Conservation (phyloP, 139 green algal genomes). For the Haematococcus lacustris region DNA sequence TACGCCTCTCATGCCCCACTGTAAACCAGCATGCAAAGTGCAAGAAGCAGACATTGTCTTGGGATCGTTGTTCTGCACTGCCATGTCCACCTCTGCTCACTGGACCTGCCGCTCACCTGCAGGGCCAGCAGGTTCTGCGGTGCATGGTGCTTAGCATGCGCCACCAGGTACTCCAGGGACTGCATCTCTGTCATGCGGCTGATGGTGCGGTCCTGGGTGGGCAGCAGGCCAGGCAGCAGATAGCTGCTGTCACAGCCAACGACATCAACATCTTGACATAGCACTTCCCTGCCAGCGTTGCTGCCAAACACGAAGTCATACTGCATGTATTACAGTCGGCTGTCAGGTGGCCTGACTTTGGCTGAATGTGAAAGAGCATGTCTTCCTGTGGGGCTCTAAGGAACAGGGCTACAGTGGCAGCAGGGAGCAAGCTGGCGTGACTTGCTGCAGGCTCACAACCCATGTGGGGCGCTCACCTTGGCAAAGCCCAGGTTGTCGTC, state of each 20-base stretch:
- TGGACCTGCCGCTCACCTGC: constrained; percentile 9
- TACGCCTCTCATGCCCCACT: background rate
- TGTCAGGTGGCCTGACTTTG: too few species aligned
- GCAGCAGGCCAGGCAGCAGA: too few species aligned
- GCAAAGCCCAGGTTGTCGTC: constrained; percentile 91
- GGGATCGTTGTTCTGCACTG: background rate
- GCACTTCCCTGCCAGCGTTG: too few species aligned
- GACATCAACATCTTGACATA: too few species aligned
- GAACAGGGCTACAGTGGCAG: too few species aligned
- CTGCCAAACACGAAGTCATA: too few species aligned
- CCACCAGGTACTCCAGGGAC: constrained; percentile 65
- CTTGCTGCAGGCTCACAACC: too few species aligned
- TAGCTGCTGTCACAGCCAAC: too few species aligned
- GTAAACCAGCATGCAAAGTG: background rate
- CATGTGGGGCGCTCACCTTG: constrained; percentile 74
- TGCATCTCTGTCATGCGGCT: constrained; percentile 91
- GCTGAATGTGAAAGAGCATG: too few species aligned
- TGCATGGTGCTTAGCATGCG: constrained; percentile 66
- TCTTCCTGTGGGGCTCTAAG: too few species aligned
- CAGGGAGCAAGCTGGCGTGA: too few species aligned
- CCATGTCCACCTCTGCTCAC: background rate
- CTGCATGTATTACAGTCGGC: too few species aligned
- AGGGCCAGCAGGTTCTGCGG: constrained; percentile 66
- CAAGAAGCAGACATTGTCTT: background rate
- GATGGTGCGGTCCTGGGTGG: constrained; percentile 72